Evolutionary conservation across 2,329 filamentous ascomycete species (phyloP), one percentile per base, ranked within the genome.

Genomic region (Fusarium nodosum): DNA sequence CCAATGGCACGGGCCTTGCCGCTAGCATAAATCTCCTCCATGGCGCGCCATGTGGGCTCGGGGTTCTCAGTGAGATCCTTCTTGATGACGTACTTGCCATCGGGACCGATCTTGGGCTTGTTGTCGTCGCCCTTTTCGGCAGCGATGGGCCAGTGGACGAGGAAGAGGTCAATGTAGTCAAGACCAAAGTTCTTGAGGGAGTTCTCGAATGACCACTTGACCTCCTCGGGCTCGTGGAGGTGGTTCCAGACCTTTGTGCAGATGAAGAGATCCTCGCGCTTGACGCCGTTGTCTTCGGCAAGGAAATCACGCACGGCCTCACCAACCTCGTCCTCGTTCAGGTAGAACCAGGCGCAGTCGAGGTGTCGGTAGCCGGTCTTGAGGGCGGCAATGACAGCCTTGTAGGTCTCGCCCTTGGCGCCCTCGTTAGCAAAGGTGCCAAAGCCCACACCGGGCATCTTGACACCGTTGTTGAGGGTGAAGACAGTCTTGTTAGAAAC

Each of bases 341-440:
- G 77, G 72, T 85, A 85, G 60, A 80, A 77, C 48, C 81, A 80
- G 16, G 85, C 85, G 30, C 80, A 81, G 75, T 87, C 85, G 60
- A 84, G 80, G 67, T 84, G 82, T 46, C 81, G 76, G 69, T 83
- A 84, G 30, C 82, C 82, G 28, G 74, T 71, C 53, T 78, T 77
- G 41, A 85, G 78, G 64, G 86, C 86, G 38, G 78, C 76, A 20
- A 56, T 83, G 53, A 80, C 76, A 38, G 77, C 76, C 42, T 75
- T 68, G 68, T 75, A 75, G 34, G 73, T 75, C 60, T 75, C 73
- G 2, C 73, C 73, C 66, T 73, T 73, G 28, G 77, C 69, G 31
- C 77, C 90, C 80, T 92, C 90, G 77, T 86, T 91, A 77, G 87
- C 86, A 74, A 90, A 90, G 71, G 88, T 90, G 71, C 88, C 88